A percentile compares a stretch with the other conserved stretches of the same genome.
phyloP scores from a whole-genome alignment of 495 filamentous ascomycete genomes.

The Podospora pseudocomata region DNA sequence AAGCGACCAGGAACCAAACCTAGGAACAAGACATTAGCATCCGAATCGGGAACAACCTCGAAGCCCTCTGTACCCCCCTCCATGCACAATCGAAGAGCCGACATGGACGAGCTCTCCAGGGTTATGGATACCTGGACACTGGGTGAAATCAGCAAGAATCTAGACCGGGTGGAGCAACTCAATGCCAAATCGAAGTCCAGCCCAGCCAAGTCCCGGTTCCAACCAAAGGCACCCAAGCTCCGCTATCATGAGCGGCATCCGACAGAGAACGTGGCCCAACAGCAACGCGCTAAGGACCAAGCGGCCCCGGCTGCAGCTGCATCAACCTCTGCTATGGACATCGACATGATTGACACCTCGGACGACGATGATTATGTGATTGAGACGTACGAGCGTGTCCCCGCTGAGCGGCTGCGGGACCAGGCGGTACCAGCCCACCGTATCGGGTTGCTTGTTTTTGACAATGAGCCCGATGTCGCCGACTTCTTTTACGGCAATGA shows the following conservation, averaged over 20 bases:
- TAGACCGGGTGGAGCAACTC: conserved; percentile 37
- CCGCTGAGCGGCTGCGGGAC: conserved; percentile 42
- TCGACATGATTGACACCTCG: conserved; percentile 32
- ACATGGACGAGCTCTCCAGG: conserved; percentile 44
- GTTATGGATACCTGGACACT: conserved; percentile 51
- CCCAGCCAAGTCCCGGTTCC: conserved; percentile 33
- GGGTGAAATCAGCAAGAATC: conserved; percentile 44
- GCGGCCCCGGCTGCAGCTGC: background rate
- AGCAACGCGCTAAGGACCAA: conserved; percentile 10
- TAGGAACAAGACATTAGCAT: conserved; percentile 2
- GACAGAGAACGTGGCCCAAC: conserved; percentile 23
- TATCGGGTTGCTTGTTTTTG: conserved; percentile 50
- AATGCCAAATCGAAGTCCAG: conserved; percentile 23
- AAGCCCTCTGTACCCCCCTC: conserved; percentile 41
- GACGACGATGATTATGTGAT: conserved; percentile 51
- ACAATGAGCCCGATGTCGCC: conserved; percentile 46
- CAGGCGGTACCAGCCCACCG: conserved; percentile 34
- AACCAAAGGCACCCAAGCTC: conserved; percentile 44
- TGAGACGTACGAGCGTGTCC: conserved; percentile 53
- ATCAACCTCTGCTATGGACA: conserved; percentile 16
- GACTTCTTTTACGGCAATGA: conserved; percentile 48
- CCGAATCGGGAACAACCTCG: background rate
- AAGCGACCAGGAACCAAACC: conserved; percentile 27
- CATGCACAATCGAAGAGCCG: conserved; percentile 36
- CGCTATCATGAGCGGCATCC: conserved; percentile 51